Percentiles rank a stretch among this genome's conserved stretches.
phyloP scores from a whole-genome alignment of 139 green algal genomes.

The Picochlorum sp. region DNA sequence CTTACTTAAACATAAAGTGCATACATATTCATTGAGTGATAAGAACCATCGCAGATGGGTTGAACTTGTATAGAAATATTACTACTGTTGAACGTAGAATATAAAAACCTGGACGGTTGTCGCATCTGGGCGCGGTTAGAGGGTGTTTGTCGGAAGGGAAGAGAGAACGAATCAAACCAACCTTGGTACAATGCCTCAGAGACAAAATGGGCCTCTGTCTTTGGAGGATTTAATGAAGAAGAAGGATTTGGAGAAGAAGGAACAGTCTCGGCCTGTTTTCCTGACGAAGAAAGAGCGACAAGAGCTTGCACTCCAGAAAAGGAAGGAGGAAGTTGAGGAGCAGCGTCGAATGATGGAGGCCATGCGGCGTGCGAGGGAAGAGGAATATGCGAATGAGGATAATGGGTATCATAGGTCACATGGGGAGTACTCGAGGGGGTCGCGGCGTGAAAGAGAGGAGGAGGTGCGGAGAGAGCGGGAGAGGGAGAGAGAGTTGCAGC shows the following conservation, averaged over 20 bases:
- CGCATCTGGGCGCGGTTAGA: too few relatives aligned
- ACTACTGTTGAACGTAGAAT: too few relatives aligned
- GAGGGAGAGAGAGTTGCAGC: slow-evolving; percentile 72
- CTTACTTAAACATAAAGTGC: too few relatives aligned
- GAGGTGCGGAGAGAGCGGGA: slow-evolving; percentile 44
- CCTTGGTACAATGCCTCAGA: background rate
- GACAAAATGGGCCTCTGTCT: slow-evolving; percentile 63
- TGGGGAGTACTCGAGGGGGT: background rate
- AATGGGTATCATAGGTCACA: background rate
- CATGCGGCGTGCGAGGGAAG: slow-evolving; percentile 4
- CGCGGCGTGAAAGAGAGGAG: background rate
- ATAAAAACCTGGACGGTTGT: too few relatives aligned
- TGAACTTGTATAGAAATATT: too few relatives aligned
- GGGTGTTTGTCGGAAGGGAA: background rate
- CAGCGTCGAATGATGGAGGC: slow-evolving; percentile 12
- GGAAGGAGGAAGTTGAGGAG: slow-evolving; percentile 36
- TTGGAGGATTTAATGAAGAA: slow-evolving; percentile 84
- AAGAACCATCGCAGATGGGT: too few relatives aligned
- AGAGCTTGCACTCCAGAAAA: slow-evolving; percentile 61
- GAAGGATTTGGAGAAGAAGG: slow-evolving; percentile 63
- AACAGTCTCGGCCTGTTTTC: slow-evolving; percentile 78
- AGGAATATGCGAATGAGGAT: slow-evolving; percentile 1
- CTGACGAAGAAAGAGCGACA: slow-evolving; percentile 80
- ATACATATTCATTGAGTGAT: too few relatives aligned
- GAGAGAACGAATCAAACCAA: background rate